Conservation (phyloP, 768 basidiomycete genomes). For the Mycena crocata region DNA sequence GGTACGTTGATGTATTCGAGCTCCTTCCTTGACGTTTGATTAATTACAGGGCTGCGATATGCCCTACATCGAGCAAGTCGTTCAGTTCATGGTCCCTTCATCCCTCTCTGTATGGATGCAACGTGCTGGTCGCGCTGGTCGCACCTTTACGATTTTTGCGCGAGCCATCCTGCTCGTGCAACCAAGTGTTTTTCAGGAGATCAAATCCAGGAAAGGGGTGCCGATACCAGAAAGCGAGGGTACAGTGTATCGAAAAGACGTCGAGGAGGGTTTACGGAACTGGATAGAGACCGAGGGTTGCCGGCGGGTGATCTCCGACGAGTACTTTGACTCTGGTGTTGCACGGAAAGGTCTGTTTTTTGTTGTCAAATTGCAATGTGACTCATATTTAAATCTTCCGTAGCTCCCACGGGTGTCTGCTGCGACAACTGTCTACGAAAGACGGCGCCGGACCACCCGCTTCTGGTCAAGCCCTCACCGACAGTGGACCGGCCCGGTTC, state of each 20-base stretch:
- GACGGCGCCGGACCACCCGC: not conserved
- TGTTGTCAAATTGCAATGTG: no score
- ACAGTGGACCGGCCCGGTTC: not conserved
- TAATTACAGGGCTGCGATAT: not conserved
- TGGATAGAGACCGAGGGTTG: conserved; percentile 39
- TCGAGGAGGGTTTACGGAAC: not conserved
- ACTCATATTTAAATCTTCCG: not conserved
- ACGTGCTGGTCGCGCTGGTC: conserved; percentile 24
- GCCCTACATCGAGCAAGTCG: not conserved
- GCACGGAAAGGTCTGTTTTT: not conserved
- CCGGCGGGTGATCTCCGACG: conserved; percentile 36
- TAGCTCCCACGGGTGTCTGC: conserved; percentile 27
- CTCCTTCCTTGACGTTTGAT: not conserved
- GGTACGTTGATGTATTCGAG: conserved; percentile 37
- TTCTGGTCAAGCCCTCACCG: not conserved
- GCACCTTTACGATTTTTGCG: conserved; percentile 10
- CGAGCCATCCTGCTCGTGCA: conserved; percentile 28
- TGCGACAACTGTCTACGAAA: conserved; percentile 28
- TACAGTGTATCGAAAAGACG: conserved; percentile 26
- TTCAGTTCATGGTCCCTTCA: not conserved
- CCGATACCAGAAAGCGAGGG: not conserved
- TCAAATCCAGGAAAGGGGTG: conserved; percentile 12
- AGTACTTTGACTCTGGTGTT: conserved; percentile 40
- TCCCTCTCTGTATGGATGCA: not conserved
- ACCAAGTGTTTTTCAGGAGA: conserved; percentile 28